Evolutionary conservation across 208 protist genomes (phyloP).

Genomic region (Tritrichomonas musculus): DNA sequence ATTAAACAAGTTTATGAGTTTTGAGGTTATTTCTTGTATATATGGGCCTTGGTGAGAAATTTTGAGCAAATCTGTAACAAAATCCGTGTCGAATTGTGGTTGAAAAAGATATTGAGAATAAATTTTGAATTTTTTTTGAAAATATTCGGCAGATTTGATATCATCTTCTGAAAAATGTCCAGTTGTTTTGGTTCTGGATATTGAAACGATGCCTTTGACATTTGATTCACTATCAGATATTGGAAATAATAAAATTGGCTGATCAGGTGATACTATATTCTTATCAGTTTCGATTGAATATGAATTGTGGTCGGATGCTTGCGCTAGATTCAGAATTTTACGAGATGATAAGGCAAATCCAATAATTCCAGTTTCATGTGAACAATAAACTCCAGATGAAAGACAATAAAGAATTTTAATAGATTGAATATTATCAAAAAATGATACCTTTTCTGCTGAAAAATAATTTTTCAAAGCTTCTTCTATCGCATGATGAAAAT

Average conservation of each 20-base stretch:
- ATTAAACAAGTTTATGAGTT: background rate
- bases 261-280: background rate
- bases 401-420: slow-evolving; percentile 3
- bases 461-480: background rate
- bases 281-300: background rate
- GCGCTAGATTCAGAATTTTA: background rate
- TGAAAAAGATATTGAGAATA: slow-evolving; percentile 4
- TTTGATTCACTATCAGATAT: background rate
- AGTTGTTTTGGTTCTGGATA: background rate
- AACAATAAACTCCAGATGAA: background rate
- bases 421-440: slow-evolving; percentile 8
- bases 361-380: background rate
- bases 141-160: slow-evolving; percentile 20
- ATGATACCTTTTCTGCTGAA: background rate
- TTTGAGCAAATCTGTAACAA: background rate
- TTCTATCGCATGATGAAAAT: background rate
- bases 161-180: background rate
- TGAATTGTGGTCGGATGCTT: background rate
- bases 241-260: background rate
- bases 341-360: background rate
- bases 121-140: background rate
- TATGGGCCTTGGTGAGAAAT: background rate
- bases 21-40: background rate
- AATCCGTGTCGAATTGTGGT: background rate
- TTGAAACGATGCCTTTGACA: background rate